Base-by-base conservation (phyloP, 2,329 filamentous ascomycete genomes). In the Leptographium procerum region DNA sequence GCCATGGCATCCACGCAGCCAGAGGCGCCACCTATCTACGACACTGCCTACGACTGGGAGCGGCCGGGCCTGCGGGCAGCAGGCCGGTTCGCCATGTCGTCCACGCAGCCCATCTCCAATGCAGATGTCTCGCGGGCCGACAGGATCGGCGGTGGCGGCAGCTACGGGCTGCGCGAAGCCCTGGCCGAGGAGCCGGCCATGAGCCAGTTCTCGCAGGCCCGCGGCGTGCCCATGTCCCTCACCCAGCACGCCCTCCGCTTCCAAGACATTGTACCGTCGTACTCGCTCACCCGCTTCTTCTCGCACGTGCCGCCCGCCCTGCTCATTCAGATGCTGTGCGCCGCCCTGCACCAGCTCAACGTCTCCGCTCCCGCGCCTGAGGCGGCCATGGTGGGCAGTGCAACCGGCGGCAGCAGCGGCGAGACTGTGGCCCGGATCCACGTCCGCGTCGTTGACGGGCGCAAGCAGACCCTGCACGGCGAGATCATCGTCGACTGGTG, bases 211-310 rank as follows among this genome's bases (percentile, higher is more conserved):
- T 88, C 88, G 5, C 79, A 86, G 55, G 84, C 79, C 3, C 91
- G 89, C 0, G 82, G 85, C 7, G 85, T 96, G 0, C 89, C 91
- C 1, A 75, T 96, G 61, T 89, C 84, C 51, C 81, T 95, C 47
- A 99, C 94, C 1, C 94, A 99, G 71, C 87, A 87, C 61, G 94
- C 94, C 4, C 87, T 88, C 33, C 84, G 82, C 51, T 99, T 97
- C 78, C 83, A 83, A 63, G 94, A 99, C 69, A 95, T 99, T 65
- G 84, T 96, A 50, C 95, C 94, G 0, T 79, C 87, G 9, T 88
- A 95, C 69, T 85, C 88, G 0, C 82, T 99, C 62, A 92, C 92
- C 8, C 87, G 91, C 59, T 99, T 99, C 79, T 91, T 94, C 72
- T 96, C 91, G 0, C 82, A 86, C 55, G 85, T 92, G 66, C 82